Percentiles rank a stretch among this genome's conserved stretches.
Evolutionary conservation across 2,329 filamentous ascomycete species (phyloP).

Genomic region (Gaeumannomyces sp.): DNA sequence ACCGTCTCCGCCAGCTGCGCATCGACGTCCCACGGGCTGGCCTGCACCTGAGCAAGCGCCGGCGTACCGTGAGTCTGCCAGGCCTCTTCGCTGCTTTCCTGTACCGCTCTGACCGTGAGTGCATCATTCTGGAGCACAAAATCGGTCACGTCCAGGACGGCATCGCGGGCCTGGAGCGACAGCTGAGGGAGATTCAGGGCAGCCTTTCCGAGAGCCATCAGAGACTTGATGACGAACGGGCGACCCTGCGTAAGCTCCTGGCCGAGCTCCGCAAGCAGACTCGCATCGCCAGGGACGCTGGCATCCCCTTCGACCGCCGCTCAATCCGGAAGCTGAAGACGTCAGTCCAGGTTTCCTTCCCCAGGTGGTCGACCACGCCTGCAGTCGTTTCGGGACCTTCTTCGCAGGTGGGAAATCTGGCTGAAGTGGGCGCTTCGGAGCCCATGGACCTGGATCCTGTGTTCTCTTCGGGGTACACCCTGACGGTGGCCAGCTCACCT

Average conservation of each 20-base stretch:
- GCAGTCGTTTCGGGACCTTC: neutral
- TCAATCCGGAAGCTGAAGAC: neutral
- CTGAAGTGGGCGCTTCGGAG: neutral
- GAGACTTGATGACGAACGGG: neutral
- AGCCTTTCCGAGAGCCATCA: neutral
- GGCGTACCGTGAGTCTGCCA: neutral
- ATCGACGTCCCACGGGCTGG: neutral
- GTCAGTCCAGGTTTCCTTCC: neutral
- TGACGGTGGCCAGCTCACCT: neutral
- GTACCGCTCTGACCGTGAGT: neutral
- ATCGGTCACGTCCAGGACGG: neutral
- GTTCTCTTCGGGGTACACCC: neutral
- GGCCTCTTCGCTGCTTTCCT: neutral
- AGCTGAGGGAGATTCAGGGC: neutral
- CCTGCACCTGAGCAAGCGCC: neutral
- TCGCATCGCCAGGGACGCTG: neutral
- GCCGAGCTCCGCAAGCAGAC: neutral
- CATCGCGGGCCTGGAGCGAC: neutral
- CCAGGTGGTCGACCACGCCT: neutral
- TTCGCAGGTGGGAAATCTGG: neutral
- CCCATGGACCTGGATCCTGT: neutral
- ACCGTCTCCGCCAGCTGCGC: neutral
- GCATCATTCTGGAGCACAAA: neutral
- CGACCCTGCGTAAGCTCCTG: neutral
- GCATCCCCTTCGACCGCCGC: neutral